Percentiles rank a stretch among this genome's conserved stretches.
These are phyloP conservation scores for Diaporthe ampelina DNA, from an alignment of 2,329 filamentous ascomycete genomes.

Conservation along the genomic window DNA sequence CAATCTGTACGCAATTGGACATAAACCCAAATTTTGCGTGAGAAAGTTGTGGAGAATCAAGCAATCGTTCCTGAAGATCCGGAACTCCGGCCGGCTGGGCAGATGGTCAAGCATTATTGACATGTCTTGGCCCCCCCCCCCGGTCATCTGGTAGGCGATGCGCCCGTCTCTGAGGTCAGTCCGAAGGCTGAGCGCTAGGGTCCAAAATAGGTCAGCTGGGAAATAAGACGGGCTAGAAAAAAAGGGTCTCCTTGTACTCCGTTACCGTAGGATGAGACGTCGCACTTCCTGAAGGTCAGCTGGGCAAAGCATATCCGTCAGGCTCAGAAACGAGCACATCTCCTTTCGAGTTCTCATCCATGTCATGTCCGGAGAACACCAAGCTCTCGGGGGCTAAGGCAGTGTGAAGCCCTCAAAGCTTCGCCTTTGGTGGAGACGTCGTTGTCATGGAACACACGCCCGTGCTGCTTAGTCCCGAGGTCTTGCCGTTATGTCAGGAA, in stretches of 20 bases:
- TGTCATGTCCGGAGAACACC: no score
- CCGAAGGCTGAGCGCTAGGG: not conserved
- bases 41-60: not conserved
- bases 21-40: no score
- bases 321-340: not conserved
- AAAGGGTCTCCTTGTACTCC: not conserved
- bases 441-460: not conserved
- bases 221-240: not conserved
- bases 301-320: not conserved
- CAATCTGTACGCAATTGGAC: not conserved
- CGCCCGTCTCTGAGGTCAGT: not conserved
- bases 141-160: not conserved
- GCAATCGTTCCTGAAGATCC: slow-evolving; percentile 7
- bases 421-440: not conserved
- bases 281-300: slow-evolving; percentile 4
- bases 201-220: not conserved
- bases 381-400: not conserved
- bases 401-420: not conserved
- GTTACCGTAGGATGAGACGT: not conserved
- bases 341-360: not conserved
- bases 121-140: slow-evolving; percentile 4
- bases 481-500: not conserved
- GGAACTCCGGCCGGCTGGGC: slow-evolving; percentile 17
- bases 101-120: slow-evolving; percentile 8
- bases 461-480: no score